A percentile compares a stretch with the other conserved stretches of the same genome.
Evolutionary conservation across 1,284 basidiomycete species (phyloP).

Genomic region (Agroathelia rolfsii): DNA sequence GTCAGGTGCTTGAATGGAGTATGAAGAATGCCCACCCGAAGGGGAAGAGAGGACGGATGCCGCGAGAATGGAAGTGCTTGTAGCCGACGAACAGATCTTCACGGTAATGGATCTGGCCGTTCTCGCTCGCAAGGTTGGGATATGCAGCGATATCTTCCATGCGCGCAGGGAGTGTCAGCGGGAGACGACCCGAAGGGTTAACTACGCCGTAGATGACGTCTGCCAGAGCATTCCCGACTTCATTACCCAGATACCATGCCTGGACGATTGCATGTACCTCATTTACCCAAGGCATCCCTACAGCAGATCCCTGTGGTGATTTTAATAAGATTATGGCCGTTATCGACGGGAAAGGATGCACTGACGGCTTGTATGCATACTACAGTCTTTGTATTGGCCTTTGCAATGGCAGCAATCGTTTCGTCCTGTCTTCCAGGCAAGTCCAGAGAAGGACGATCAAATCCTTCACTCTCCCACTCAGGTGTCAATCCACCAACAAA

Average conservation of each 20-base stretch:
- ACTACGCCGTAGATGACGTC: slow-evolving; percentile 65
- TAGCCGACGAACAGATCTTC: slow-evolving; percentile 68
- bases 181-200: slow-evolving; percentile 63
- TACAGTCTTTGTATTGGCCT: slow-evolving; percentile 53
- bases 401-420: slow-evolving; percentile 45
- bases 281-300: slow-evolving; percentile 57
- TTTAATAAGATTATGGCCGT: background rate
- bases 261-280: slow-evolving; percentile 45
- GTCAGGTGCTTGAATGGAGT: background rate
- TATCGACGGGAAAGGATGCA: slow-evolving; percentile 3
- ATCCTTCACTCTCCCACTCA: slow-evolving; percentile 65
- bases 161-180: slow-evolving; percentile 55
- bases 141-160: slow-evolving; percentile 60
- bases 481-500: slow-evolving; percentile 56
- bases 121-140: slow-evolving; percentile 48
- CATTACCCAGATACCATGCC: slow-evolving; percentile 70
- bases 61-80: slow-evolving; percentile 54
- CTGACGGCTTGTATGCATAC: slow-evolving; percentile 61
- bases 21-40: slow-evolving; percentile 42
- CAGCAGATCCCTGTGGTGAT: slow-evolving; percentile 43
- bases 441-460: slow-evolving; percentile 47
- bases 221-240: slow-evolving; percentile 63
- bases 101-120: slow-evolving; percentile 54
- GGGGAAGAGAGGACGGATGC: slow-evolving; percentile 50
- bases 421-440: slow-evolving; percentile 57